A percentile compares a stretch with the other conserved stretches of the same genome.
phyloP scores from a whole-genome alignment of 2,329 filamentous ascomycete species.

The Septoria petroselini region DNA sequence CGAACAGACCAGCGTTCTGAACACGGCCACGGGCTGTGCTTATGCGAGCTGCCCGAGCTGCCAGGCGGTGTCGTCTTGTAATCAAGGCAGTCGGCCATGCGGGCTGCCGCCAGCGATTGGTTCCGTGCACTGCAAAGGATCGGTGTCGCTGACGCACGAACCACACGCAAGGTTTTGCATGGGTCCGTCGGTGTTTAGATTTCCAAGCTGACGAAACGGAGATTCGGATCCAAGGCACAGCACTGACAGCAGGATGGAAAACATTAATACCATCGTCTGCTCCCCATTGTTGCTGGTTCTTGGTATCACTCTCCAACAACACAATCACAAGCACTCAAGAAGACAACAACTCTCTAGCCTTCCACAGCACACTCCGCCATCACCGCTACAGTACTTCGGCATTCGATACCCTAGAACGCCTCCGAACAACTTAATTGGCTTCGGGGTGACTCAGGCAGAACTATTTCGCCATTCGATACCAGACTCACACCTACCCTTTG shows the following conservation, averaged over 20 bases:
- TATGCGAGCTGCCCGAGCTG: slow-evolving; percentile 12
- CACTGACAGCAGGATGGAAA: slow-evolving; percentile 7
- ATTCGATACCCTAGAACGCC: slow-evolving; percentile 19
- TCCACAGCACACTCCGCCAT: background rate
- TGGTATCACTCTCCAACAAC: slow-evolving; percentile 13
- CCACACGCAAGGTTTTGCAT: slow-evolving; percentile 10
- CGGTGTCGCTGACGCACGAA: slow-evolving; percentile 14
- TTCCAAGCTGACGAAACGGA: slow-evolving; percentile 2
- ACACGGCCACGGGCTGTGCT: slow-evolving; percentile 11
- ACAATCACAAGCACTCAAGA: slow-evolving; percentile 9
- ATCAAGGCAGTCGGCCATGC: slow-evolving; percentile 16
- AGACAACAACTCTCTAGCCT: slow-evolving; percentile 2
- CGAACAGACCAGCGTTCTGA: background rate
- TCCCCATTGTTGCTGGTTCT: slow-evolving; percentile 6
- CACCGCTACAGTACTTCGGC: slow-evolving; percentile 18
- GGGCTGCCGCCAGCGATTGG: slow-evolving; percentile 18
- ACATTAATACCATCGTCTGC: slow-evolving; percentile 14
- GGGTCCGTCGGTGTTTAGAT: slow-evolving; percentile 11
- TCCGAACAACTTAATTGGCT: slow-evolving; percentile 19
- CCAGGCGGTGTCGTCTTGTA: slow-evolving; percentile 11
- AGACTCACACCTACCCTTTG: slow-evolving; percentile 24
- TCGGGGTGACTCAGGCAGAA: slow-evolving; percentile 28
- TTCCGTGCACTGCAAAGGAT: slow-evolving; percentile 14
- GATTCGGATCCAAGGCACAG: slow-evolving; percentile 20
- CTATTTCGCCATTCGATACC: slow-evolving; percentile 23